phyloP scores from a whole-genome alignment of 345 rosid genomes.

The Viola odorata region DNA sequence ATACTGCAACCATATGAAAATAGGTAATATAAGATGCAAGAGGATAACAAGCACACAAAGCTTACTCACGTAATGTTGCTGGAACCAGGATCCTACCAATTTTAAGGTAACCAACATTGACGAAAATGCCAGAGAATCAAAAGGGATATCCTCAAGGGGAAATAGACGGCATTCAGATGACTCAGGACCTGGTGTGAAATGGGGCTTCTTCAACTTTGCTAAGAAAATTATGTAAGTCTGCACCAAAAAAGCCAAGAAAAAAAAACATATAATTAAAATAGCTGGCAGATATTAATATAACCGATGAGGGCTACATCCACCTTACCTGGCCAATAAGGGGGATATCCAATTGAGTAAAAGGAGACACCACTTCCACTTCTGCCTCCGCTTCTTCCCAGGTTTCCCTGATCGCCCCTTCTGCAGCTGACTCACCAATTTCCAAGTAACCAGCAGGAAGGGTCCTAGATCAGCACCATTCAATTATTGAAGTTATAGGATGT shows the following conservation, averaged over 20 bases:
- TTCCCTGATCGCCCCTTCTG: slow-evolving; percentile 91
- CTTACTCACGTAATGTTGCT: neutral
- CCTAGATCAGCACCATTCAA: slow-evolving; percentile 40
- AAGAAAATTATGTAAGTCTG: slow-evolving; percentile 94
- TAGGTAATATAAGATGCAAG: neutral
- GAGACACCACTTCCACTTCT: slow-evolving; percentile 79
- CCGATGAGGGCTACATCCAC: slow-evolving; percentile 6
- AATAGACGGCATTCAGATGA: slow-evolving; percentile 85
- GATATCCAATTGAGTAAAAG: slow-evolving; percentile 88
- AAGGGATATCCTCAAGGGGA: slow-evolving; percentile 72
- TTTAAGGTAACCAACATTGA: slow-evolving; percentile 76
- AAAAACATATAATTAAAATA: no score
- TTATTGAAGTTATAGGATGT: slow-evolving; percentile 9
- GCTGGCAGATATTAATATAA: slow-evolving; percentile 3
- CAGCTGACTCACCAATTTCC: slow-evolving; percentile 96
- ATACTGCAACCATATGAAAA: slow-evolving; percentile 45
- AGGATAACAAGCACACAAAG: neutral
- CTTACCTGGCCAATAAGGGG: slow-evolving; percentile 92
- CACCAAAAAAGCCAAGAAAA: slow-evolving; percentile 27
- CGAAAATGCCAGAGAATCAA: slow-evolving; percentile 87
- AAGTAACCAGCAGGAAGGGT: slow-evolving; percentile 98
- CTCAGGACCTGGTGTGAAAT: slow-evolving; percentile 87
- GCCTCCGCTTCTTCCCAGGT: slow-evolving; percentile 98
- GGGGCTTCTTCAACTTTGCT: slow-evolving; percentile 74
- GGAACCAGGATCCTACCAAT: slow-evolving; percentile 47